Conservation (phyloP, 2,329 filamentous ascomycete genomes). For the Furcasterigmium sp. region DNA sequence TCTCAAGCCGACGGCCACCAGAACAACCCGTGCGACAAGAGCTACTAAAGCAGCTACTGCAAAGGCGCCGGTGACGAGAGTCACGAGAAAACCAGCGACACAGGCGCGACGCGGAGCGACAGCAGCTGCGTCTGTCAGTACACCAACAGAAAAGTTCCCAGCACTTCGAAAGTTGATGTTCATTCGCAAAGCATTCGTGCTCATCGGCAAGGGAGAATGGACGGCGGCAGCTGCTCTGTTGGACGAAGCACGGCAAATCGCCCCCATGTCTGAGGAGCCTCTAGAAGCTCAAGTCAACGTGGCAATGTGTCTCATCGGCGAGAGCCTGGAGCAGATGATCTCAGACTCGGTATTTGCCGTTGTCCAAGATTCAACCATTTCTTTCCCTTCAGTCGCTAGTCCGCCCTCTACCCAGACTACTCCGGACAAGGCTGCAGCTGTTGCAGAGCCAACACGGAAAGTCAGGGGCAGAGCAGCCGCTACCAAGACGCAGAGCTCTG, state of each 20-base stretch:
- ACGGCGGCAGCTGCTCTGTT: constrained; percentile 52
- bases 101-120: constrained; percentile 5
- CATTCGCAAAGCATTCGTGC: constrained; percentile 36
- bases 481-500: constrained; percentile 7
- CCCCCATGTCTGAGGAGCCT: constrained; percentile 32
- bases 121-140: constrained; percentile 11
- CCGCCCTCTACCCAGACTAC: constrained; percentile 30
- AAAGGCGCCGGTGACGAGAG: constrained; percentile 12
- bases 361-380: constrained; percentile 87
- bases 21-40: constrained; percentile 17
- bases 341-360: constrained; percentile 82
- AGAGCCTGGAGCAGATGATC: constrained; percentile 67
- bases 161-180: constrained; percentile 32
- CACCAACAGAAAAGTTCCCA: constrained; percentile 8
- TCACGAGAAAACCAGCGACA: neutral
- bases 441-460: constrained; percentile 30
- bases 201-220: constrained; percentile 50
- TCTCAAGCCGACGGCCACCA: constrained; percentile 22
- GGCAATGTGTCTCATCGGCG: constrained; percentile 62
- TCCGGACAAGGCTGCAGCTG: constrained; percentile 27
- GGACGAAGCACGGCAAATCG: constrained; percentile 39
- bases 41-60: constrained; percentile 9
- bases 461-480: constrained; percentile 6
- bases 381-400: constrained; percentile 64
- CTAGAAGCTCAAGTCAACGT: constrained; percentile 53